These are phyloP conservation scores for Rhizophora apiculata DNA, from an alignment of 345 rosid species.

Conservation along the genomic window DNA sequence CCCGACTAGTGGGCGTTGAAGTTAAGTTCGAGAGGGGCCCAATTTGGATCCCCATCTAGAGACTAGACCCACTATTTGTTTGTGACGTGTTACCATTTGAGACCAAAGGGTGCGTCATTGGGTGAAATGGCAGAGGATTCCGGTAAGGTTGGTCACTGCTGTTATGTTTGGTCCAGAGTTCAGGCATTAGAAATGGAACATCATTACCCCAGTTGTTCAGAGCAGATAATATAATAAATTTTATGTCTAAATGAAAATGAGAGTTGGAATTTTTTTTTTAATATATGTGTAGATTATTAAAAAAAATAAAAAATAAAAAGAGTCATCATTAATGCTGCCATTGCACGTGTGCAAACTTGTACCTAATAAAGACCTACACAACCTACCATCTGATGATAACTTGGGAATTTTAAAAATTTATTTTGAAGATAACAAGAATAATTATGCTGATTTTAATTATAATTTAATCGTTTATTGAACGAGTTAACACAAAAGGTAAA, in stretches of 20 bases:
- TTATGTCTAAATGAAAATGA: too few species aligned
- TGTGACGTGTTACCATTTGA: background rate
- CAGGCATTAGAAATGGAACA: background rate
- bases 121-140: background rate
- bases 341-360: conserved; percentile 4
- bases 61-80: background rate
- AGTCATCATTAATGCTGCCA: background rate
- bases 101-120: background rate
- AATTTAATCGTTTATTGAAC: too few species aligned
- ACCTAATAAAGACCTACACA: conserved; percentile 1
- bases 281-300: too few species aligned
- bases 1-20: background rate
- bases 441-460: too few species aligned
- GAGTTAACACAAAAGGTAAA: too few species aligned
- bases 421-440: too few species aligned
- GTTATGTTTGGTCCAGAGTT: background rate
- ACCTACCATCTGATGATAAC: too few species aligned
- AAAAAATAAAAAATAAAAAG: too few species aligned
- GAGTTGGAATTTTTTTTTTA: too few species aligned
- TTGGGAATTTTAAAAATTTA: too few species aligned
- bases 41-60: background rate
- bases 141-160: conserved; percentile 5
- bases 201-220: too few species aligned
- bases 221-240: too few species aligned
- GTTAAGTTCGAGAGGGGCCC: background rate